These are phyloP conservation scores for Talaromyces sp. DNA, from an alignment of 2,329 filamentous ascomycete species.

Conservation along the genomic window DNA sequence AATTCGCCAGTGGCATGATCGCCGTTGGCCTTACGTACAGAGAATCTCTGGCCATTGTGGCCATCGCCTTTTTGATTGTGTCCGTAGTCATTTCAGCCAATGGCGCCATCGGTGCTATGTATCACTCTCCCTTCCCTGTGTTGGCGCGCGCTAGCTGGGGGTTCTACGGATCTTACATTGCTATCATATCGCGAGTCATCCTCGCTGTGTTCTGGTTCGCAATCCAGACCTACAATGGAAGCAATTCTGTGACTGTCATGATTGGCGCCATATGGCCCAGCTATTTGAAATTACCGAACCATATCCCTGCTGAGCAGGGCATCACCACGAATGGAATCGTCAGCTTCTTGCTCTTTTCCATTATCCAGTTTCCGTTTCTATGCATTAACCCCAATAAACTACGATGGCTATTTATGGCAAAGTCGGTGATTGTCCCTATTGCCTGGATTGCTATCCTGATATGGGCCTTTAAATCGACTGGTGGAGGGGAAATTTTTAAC, in stretches of 20 bases:
- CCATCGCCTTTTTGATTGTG: slow-evolving; percentile 47
- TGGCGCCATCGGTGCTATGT: slow-evolving; percentile 48
- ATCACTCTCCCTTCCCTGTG: slow-evolving; percentile 53
- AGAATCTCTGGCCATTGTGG: slow-evolving; percentile 45
- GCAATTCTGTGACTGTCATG: slow-evolving; percentile 47
- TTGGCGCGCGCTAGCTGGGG: slow-evolving; percentile 52
- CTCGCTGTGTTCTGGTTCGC: slow-evolving; percentile 59
- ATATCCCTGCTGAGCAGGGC: slow-evolving; percentile 35
- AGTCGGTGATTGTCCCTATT: slow-evolving; percentile 46
- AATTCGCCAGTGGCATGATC: slow-evolving; percentile 46
- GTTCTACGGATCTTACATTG: slow-evolving; percentile 52
- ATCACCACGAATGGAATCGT: slow-evolving; percentile 43
- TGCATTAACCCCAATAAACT: slow-evolving; percentile 38
- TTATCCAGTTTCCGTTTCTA: slow-evolving; percentile 41
- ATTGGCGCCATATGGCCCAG: slow-evolving; percentile 48
- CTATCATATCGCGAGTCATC: slow-evolving; percentile 48
- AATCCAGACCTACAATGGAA: slow-evolving; percentile 61
- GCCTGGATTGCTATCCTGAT: slow-evolving; percentile 58
- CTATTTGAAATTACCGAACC: slow-evolving; percentile 30
- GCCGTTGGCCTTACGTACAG: slow-evolving; percentile 50
- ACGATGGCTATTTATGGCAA: slow-evolving; percentile 32
- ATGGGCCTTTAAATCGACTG: slow-evolving; percentile 13
- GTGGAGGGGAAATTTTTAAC: slow-evolving; percentile 14
- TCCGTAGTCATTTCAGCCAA: slow-evolving; percentile 57
- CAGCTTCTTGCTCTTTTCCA: slow-evolving; percentile 39